A percentile compares a stretch with the other conserved stretches of the same genome.
These are phyloP conservation scores for Globisporangium perplexum DNA, from an alignment of 352 stramenopile species.

Conservation along the genomic window DNA sequence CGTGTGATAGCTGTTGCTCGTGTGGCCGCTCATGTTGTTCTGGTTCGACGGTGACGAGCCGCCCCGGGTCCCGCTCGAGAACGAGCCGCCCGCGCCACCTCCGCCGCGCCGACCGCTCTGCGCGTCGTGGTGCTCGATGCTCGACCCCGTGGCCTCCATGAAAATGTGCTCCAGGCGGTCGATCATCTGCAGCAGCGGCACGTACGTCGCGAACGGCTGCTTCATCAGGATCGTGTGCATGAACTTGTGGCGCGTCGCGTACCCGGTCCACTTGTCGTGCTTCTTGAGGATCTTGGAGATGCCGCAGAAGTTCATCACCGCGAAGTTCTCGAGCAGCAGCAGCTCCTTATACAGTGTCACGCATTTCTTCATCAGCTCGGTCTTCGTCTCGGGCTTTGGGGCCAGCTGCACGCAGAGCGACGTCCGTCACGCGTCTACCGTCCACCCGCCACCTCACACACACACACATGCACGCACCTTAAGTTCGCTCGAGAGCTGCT, in stretches of 20 bases:
- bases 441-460: too few relatives aligned
- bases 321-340: constrained; percentile 84
- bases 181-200: constrained; percentile 83
- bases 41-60: constrained; percentile 5
- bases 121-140: constrained; percentile 80
- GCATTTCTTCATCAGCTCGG: constrained; percentile 74
- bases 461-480: constrained; percentile 28
- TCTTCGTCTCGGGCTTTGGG: constrained; percentile 53
- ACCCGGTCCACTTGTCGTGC: constrained; percentile 90
- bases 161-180: constrained; percentile 85
- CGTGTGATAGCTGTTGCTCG: constrained; percentile 8
- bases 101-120: constrained; percentile 34
- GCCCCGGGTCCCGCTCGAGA: not conserved
- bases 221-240: constrained; percentile 89
- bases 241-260: constrained; percentile 87
- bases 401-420: constrained; percentile 18
- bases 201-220: constrained; percentile 83
- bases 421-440: not conserved
- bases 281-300: constrained; percentile 91
- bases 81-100: constrained; percentile 10
- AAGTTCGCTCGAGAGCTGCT: constrained; percentile 55
- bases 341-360: constrained; percentile 85
- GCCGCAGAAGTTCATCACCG: constrained; percentile 87
- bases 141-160: constrained; percentile 82
- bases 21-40: not conserved